A percentile compares a stretch with the other conserved stretches of the same genome.
Conservation (phyloP, 2,329 filamentous ascomycete species). For the Monilinia aucupariae region DNA sequence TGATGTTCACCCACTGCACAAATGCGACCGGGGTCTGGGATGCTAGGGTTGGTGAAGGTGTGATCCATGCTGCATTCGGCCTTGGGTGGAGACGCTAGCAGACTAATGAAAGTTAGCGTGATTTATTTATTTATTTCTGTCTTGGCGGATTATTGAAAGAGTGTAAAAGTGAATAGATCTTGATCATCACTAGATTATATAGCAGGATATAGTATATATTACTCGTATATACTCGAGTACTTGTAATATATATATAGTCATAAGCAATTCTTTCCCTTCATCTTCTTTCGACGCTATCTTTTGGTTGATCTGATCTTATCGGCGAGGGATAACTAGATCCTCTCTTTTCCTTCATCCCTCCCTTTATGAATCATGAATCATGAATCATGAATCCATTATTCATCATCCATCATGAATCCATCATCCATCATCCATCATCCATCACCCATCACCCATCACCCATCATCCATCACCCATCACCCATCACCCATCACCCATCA, state of each 20-base stretch:
- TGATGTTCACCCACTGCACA: not conserved
- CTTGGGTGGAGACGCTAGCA: constrained; percentile 1
- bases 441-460: no score
- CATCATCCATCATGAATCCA: not conserved
- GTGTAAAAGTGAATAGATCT: no score
- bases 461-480: no score
- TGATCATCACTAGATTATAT: no score
- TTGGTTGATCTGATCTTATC: not conserved
- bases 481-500: no score
- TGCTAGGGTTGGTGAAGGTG: not conserved
- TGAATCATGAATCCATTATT: not conserved
- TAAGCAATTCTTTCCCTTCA: not conserved
- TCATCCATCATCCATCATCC: no score
- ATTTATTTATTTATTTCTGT: not conserved
- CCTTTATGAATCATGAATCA: not conserved
- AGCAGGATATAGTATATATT: no score
- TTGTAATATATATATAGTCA: no score
- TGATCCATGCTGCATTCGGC: constrained; percentile 9
- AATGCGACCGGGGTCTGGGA: not conserved
- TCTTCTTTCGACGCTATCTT: not conserved
- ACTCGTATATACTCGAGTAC: no score
- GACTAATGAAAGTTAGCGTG: not conserved
- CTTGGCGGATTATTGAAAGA: no score
- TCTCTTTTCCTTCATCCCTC: not conserved
- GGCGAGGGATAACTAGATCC: not conserved